Evolutionary conservation across 352 stramenopile species (phyloP), one percentile per base, ranked within the genome.

Genomic region (Pythium folliculosum): DNA sequence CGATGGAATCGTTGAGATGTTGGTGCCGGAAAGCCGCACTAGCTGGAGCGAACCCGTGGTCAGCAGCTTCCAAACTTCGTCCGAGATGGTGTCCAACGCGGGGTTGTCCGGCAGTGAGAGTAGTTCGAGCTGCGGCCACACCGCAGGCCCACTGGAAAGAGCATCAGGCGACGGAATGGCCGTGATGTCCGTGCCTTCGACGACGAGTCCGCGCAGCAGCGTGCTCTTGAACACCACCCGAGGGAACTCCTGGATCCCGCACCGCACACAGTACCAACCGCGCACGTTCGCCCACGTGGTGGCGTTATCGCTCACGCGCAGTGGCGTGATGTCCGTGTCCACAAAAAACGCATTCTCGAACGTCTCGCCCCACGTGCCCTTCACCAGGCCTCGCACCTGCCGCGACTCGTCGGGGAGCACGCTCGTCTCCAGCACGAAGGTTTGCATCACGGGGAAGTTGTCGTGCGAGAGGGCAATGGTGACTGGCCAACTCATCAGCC

Each of bases 21-120:
- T 63, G 12, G 57, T 48, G 16, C 17, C 43, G 23, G 9, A 1
- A 47, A 63, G 40, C 1, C 17, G 21, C n/a, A 63, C 14, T 8
- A 53, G 14, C 27, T 35, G 40, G 6, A 64, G 47, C 6, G 58
- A 56, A 4, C 30, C 44, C 23, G 1, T 35, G 12, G 35, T 23
- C 9, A 56, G n/a, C 12, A 64, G 13, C 30, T 3, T 23, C 58
- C 58, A 64, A n/a, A 56, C 30, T 4, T 48, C 58, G 10, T 64
- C 45, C 1, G 58, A 16, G 5, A 56, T 27, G 19, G 23, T n/a
- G 14, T 40, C 12, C 0, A 64, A 27, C 21, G 48, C 19, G 13
- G 13, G 32, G 47, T 49, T 56, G 27, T 48, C 23, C 32, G 22
- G 12, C 3, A 64, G 30, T 21, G 8, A 25, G 7, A 64, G 44